Evolutionary conservation across 345 rosid species (phyloP).

Genomic region (Sonneratia alba): DNA sequence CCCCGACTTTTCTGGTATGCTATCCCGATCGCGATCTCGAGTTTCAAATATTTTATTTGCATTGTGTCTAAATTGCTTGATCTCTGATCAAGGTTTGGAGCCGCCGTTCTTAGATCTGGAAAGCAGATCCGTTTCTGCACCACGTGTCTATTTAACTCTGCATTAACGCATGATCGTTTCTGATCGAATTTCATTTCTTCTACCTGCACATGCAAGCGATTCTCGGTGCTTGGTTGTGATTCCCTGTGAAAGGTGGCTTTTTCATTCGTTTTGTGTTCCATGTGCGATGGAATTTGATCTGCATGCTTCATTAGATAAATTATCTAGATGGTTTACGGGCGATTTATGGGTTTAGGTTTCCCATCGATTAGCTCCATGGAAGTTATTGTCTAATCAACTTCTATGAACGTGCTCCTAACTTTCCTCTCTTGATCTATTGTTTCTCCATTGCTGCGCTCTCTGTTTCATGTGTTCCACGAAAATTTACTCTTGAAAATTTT

Average conservation of each 20-base stretch:
- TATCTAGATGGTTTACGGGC: not conserved
- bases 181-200: not conserved
- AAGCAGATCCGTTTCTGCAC: not conserved
- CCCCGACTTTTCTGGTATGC: not conserved
- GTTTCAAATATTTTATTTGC: not conserved
- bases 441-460: not conserved
- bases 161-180: not conserved
- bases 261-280: not conserved
- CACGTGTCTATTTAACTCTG: not conserved
- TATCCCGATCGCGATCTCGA: not conserved
- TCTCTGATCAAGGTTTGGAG: not conserved
- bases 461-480: not conserved
- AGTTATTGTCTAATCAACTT: not conserved
- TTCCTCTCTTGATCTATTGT: not conserved
- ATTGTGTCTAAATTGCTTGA: not conserved
- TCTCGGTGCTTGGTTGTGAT: not conserved
- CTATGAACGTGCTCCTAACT: not conserved
- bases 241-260: not conserved
- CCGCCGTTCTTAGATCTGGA: not conserved
- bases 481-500: not conserved
- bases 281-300: not conserved
- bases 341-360: not conserved
- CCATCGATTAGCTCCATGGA: not conserved
- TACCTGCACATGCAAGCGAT: not conserved
- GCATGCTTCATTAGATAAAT: not conserved